Evolutionary conservation across 805 yeast genomes (phyloP).

Genomic region (Candida peoriensis): DNA sequence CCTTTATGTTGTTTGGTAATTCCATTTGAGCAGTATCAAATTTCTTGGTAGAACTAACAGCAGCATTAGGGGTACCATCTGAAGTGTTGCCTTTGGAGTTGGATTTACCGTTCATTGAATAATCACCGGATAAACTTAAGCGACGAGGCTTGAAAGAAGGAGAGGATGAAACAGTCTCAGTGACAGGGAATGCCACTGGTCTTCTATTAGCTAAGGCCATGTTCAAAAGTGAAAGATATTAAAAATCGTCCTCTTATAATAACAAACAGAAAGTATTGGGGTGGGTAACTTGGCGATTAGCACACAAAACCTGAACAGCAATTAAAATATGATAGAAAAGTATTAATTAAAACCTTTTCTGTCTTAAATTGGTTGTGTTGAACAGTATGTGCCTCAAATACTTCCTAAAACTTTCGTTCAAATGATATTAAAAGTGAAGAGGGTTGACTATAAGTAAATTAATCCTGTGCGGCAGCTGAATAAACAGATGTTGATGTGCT

Average conservation of each 20-base stretch:
- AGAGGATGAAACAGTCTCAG: constrained; percentile 25
- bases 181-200: constrained; percentile 48
- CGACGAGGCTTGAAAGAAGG: constrained; percentile 27
- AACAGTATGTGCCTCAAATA: too few relatives aligned
- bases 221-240: constrained; percentile 2
- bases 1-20: constrained; percentile 13
- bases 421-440: too few relatives aligned
- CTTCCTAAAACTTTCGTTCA: too few relatives aligned
- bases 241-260: background rate
- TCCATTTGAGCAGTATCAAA: constrained; percentile 1
- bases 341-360: constrained; percentile 26
- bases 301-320: background rate
- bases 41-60: constrained; percentile 2
- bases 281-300: too few relatives aligned
- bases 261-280: too few relatives aligned
- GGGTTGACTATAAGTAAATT: too few relatives aligned
- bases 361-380: too few relatives aligned
- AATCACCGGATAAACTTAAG: constrained; percentile 21
- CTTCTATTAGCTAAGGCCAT: constrained; percentile 69
- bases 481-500: too few relatives aligned
- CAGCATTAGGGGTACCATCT: background rate
- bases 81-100: constrained; percentile 6
- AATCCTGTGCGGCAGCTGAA: too few relatives aligned
- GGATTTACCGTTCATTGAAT: constrained; percentile 3
- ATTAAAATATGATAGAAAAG: constrained; percentile 11